Evolutionary conservation across 2,329 filamentous ascomycete genomes (phyloP).

Genomic region (Fusarium veterinarium): DNA sequence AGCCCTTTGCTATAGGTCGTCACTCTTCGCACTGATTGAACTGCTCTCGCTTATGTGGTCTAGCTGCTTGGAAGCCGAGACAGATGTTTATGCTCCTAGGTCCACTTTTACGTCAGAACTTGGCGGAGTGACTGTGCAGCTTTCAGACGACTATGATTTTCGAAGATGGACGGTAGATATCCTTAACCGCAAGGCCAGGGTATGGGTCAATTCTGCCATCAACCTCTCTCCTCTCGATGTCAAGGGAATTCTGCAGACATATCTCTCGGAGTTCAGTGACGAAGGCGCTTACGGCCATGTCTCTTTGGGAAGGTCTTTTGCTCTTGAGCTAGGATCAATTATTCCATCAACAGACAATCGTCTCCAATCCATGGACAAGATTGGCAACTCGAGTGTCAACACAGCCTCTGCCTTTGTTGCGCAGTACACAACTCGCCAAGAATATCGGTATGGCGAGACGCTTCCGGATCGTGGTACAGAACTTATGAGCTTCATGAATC

Average conservation of each 20-base stretch:
- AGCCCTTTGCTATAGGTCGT: conserved; percentile 87
- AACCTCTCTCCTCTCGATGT: conserved; percentile 90
- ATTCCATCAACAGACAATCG: conserved; percentile 90
- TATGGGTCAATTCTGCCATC: conserved; percentile 84
- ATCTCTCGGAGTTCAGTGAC: conserved; percentile 94
- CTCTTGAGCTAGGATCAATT: conserved; percentile 87
- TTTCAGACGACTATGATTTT: conserved; percentile 93
- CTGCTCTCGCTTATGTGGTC: conserved; percentile 94
- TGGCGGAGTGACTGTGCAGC: conserved; percentile 83
- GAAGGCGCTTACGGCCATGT: conserved; percentile 92
- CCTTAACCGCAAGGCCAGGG: conserved; percentile 79
- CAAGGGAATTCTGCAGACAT: conserved; percentile 95
- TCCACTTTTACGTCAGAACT: conserved; percentile 82
- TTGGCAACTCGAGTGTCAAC: conserved; percentile 81
- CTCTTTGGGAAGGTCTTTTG: conserved; percentile 92
- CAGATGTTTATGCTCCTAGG: conserved; percentile 90
- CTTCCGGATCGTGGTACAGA: conserved; percentile 75
- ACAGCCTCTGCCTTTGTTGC: conserved; percentile 96
- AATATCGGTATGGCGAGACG: conserved; percentile 89
- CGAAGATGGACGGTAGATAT: conserved; percentile 82
- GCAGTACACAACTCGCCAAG: conserved; percentile 96
- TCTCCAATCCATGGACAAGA: conserved; percentile 81
- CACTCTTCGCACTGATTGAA: conserved; percentile 92
- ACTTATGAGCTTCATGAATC: conserved; percentile 70
- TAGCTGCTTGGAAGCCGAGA: conserved; percentile 92